Base-by-base conservation (phyloP, 257 asterid genomes). In the Solanum rostratum region DNA sequence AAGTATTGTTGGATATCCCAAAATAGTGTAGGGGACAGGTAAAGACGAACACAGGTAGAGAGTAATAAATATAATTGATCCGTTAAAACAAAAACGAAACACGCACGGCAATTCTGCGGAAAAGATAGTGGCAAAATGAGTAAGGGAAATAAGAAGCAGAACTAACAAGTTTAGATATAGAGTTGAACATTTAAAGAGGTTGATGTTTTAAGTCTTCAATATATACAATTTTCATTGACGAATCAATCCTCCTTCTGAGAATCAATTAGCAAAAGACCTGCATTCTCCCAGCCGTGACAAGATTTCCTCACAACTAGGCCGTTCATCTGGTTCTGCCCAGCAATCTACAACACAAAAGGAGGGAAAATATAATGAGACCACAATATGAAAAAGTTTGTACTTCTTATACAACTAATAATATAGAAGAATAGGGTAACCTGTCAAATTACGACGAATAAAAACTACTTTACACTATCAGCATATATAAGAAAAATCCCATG, bases 301-400 rank as follows among this genome's bases (percentile, higher is more conserved):
- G 86, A 95, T 89, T 88, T 94, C 95, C 84, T 83, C 90, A 90
- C 96, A 92, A 90, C 85, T 88, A 2, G 98, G 98, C 79, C 98
- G 92, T 86, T 91, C 98, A 83, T 94, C 94, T 57, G 98, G 96
- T 82, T 87, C 95, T 9, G 92, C 95, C 98, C 98, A 95, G 86
- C 98, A 95, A 88, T 95, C 98, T 95, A 88, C 55, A 86, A 86
- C 54, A n/a, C 86, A 53, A 37, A 82, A 69, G 10, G 45, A 1
- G 8, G 14, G n/a, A 45, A 7, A 8, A n/a, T 13, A 45, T 45
- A 24, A 73, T 11, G 33, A 73, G 39, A 45, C 22, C 57, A 73
- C 11, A 3, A 16, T 74, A 46, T 46, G 30, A 74, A 24, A 74
- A 41, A 71, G 12, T 43, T 43, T 6, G 18, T 5, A 71, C 39